Evolutionary conservation across 1,284 basidiomycete genomes (phyloP), one percentile per base, ranked within the genome.

Genomic region (Cryptococcus sp.): DNA sequence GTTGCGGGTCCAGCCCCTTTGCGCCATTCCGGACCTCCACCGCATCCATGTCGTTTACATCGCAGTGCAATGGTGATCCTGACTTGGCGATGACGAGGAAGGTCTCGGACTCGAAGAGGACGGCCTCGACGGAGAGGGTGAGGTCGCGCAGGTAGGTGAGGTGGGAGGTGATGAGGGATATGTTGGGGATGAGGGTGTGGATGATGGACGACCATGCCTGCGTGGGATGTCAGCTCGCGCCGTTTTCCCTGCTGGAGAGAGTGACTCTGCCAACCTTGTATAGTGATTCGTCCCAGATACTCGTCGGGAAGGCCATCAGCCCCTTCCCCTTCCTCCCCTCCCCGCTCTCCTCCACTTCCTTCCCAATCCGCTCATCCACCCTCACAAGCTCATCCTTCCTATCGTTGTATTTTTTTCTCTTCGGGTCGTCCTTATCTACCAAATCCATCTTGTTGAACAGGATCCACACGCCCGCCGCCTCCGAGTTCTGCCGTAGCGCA

Each of bases 131-230:
- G 2, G 94, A 93, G 57, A 84, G 87, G 70, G 90, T 92, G 1
- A 90, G 86, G 46, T 85, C 82, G 12, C 92, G 88, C 57, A 98
- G 87, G 48, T 86, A 88, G 11, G 86, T 83, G 7, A 99, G 82
- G 68, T 98, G 92, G 56, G 83, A 84, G 9, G 88, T 87, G 40
- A 99, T 86, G 40, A 90, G 85, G n/a, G 85, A 80, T 36, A 93
- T 88, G 63, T 98, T 96, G 2, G 96, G 96, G 55, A 98, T 96
- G 61, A 98, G 83, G 11, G 91, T 92, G 69, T 97, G 92, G 8
- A 99, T 92, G 63, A 99, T 96, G 60, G 86, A 86, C 24, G 96
- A 98, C 96, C 95, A 98, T 11, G 96, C 95, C 90, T 97, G 63
- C 35, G 46, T 18, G 21, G n/a, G 47, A 16, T 36, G 53, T 45